Evolutionary conservation across 306 rosid genomes (phyloP).

Genomic region (Trifolium pratense): DNA sequence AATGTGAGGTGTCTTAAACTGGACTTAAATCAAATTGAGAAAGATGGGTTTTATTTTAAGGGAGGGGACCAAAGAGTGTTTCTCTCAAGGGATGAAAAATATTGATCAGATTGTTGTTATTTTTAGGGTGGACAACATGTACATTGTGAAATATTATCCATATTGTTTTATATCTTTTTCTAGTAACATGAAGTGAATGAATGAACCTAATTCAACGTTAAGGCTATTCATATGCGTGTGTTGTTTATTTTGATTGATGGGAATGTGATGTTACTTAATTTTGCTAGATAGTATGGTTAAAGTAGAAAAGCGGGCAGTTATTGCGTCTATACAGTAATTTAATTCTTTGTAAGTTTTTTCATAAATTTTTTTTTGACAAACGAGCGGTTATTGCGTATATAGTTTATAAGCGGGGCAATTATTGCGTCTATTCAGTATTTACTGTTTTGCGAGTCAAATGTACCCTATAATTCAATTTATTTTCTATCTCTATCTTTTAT

Average conservation of each 20-base stretch:
- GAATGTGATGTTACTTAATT: constrained; percentile 1
- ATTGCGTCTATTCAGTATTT: too few species aligned
- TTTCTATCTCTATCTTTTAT: too few species aligned
- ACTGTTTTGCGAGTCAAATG: too few species aligned
- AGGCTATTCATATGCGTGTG: neutral
- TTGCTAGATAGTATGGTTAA: neutral
- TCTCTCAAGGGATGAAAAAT: constrained; percentile 16
- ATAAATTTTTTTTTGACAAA: too few species aligned
- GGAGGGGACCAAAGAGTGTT: constrained; percentile 46
- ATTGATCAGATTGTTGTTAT: constrained; percentile 14
- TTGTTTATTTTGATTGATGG: constrained; percentile 29
- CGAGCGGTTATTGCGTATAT: too few species aligned
- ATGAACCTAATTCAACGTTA: constrained; percentile 19
- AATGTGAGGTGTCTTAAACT: constrained; percentile 25
- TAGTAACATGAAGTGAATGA: constrained; percentile 1
- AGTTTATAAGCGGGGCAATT: too few species aligned
- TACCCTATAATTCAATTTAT: too few species aligned
- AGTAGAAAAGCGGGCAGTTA: too few species aligned
- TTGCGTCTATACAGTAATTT: too few species aligned
- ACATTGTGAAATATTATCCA: constrained; percentile 16
- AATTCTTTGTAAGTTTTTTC: too few species aligned
- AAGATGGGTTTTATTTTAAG: neutral
- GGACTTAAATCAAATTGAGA: constrained; percentile 5
- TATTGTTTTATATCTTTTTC: constrained; percentile 17
- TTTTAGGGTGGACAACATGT: constrained; percentile 36